phyloP scores from a whole-genome alignment of 495 filamentous ascomycete genomes.

The Elasticomyces elasticus region DNA sequence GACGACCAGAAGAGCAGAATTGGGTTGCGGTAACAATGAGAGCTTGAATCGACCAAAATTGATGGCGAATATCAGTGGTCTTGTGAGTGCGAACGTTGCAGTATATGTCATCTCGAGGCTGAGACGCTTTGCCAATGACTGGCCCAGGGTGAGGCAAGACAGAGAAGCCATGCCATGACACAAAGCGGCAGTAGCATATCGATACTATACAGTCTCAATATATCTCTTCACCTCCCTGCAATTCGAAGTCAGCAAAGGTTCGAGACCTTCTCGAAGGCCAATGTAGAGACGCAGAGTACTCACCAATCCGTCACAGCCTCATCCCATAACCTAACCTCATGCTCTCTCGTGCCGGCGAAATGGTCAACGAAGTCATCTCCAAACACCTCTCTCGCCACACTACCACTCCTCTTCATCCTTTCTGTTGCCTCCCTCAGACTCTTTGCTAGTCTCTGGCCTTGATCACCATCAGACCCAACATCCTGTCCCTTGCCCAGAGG shows the following conservation, averaged over 20 bases:
- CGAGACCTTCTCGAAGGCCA: not conserved
- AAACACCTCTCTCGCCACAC: constrained; percentile 82
- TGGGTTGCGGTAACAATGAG: too few relatives aligned
- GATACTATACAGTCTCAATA: constrained; percentile 42
- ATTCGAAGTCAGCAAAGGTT: not conserved
- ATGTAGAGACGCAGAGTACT: constrained; percentile 26
- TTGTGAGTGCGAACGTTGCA: too few relatives aligned
- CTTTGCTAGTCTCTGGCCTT: constrained; percentile 66
- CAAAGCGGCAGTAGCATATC: too few relatives aligned
- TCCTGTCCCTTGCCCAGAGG: constrained; percentile 76
- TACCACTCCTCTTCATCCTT: constrained; percentile 60
- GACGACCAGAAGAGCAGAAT: too few relatives aligned
- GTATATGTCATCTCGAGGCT: too few relatives aligned
- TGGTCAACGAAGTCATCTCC: constrained; percentile 95
- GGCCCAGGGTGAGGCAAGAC: too few relatives aligned
- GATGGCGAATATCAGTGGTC: too few relatives aligned
- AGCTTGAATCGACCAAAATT: too few relatives aligned
- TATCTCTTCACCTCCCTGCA: constrained; percentile 43
- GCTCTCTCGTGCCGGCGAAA: constrained; percentile 82
- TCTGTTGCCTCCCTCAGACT: constrained; percentile 70
- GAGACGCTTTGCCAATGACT: too few relatives aligned
- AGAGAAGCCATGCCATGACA: too few relatives aligned
- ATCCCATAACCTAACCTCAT: constrained; percentile 86
- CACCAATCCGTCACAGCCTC: constrained; percentile 93
- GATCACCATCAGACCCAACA: constrained; percentile 56